Evolutionary conservation across 129 eudicot species (phyloP).

Genomic region (Apium graveolens): DNA sequence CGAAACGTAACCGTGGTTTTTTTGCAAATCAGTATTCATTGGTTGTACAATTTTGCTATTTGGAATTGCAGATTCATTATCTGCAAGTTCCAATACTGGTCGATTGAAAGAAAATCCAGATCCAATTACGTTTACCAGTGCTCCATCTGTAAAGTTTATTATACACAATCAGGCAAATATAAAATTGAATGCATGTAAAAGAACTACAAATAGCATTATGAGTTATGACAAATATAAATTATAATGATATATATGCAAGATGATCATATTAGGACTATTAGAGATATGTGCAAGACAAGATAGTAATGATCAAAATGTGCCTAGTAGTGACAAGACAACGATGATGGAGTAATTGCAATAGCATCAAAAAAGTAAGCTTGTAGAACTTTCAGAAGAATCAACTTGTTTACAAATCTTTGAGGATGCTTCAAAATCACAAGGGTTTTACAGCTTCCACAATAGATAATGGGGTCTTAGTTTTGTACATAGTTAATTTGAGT

Average conservation of each 20-base stretch:
- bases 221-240: background rate
- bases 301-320: background rate
- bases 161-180: background rate
- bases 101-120: conserved; percentile 20
- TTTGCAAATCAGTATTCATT: conserved; percentile 18
- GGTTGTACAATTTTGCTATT: conserved; percentile 28
- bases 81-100: conserved; percentile 30
- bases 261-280: background rate
- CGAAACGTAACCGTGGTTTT: conserved; percentile 53
- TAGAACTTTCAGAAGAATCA: background rate
- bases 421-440: background rate
- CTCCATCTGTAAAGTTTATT: conserved; percentile 17
- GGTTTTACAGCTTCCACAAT: background rate
- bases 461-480: background rate
- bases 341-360: background rate
- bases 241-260: background rate
- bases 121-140: conserved; percentile 15
- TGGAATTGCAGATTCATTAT: conserved; percentile 13
- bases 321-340: background rate
- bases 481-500: background rate
- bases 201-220: background rate
- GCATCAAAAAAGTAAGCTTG: background rate
- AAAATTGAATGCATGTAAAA: background rate
- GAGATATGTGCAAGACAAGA: background rate
- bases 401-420: background rate